Base-by-base conservation (phyloP, 768 basidiomycete genomes). In the Kwoniella sp. region DNA sequence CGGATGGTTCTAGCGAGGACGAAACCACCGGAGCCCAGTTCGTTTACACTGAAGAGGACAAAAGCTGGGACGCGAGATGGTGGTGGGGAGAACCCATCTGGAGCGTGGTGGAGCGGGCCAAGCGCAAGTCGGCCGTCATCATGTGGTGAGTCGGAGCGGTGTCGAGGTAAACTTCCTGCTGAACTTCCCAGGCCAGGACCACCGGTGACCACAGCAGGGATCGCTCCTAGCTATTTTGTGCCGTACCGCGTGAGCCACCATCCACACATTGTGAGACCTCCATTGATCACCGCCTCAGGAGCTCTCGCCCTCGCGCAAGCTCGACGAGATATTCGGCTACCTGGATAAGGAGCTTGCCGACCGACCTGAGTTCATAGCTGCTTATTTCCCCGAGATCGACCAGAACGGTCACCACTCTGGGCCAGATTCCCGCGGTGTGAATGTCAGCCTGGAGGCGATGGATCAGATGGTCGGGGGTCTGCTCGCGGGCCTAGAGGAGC, bases 61-160 rank as follows among this genome's bases (percentile, higher is more conserved):
- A 81, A 3, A 80, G 79, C 22, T 85, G 84, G 82, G 79, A 82
- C 51, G 65, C 86, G 0, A 65, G 76, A 0, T 95, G 90, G 88
- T 93, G 91, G 89, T 72, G 80, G 12, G 91, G 91, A 38, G 89
- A 92, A 69, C 89, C 90, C 88, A 85, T 93, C 79, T 95, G 91
- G 90, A 87, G 89, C 67, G 91, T 89, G 0, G 87, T 85, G 2
- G 80, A 78, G 52, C 84, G 82, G 53, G 83, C 84, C 4, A 85
- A 85, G 0, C 70, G 89, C 10, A 77, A 81, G 29, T 86, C 87
- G 3, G 90, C 88, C 0, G 90, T 91, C 62, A 78, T 90, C 37
- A 95, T 95, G 90, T 95, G 90, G 89, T 88, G 46, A 49, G 84
- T 77, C 23, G 20, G 23, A 42, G 27, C 5, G 14, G 28, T 26